These are phyloP conservation scores for Epichloe glyceriae DNA, from an alignment of 2,329 filamentous ascomycete genomes.

Conservation along the genomic window DNA sequence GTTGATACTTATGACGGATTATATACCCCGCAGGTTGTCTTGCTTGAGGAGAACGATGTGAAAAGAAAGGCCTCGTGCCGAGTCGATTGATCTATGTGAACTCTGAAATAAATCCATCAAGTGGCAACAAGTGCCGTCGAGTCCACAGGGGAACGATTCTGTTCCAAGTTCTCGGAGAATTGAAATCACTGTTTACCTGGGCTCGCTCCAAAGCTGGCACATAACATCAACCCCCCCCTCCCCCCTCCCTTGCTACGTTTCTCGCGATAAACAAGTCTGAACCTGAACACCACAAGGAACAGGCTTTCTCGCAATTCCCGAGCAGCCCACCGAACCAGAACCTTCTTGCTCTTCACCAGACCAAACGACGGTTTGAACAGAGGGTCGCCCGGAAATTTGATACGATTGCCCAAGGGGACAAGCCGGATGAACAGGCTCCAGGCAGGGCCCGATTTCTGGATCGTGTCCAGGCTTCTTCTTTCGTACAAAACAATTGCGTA, in stretches of 20 bases:
- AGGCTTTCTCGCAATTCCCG: background rate
- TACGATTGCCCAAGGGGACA: background rate
- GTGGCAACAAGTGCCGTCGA: background rate
- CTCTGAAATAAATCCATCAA: background rate
- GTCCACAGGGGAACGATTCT: background rate
- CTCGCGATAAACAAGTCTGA: slow-evolving; percentile 2
- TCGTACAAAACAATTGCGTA: slow-evolving; percentile 9
- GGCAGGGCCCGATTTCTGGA: background rate
- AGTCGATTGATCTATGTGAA: background rate
- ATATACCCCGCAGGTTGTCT: no score
- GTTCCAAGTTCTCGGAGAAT: background rate
- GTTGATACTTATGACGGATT: background rate
- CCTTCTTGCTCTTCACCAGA: slow-evolving; percentile 11
- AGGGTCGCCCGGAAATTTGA: slow-evolving; percentile 5
- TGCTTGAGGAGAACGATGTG: background rate
- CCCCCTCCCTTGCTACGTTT: background rate
- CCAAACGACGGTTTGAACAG: slow-evolving; percentile 17
- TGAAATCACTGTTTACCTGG: background rate
- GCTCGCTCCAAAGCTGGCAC: background rate
- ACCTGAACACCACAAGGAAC: background rate
- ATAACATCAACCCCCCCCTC: background rate
- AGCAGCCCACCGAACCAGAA: background rate
- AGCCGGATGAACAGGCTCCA: background rate
- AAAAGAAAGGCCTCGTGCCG: background rate
- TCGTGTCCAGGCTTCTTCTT: background rate